These are phyloP conservation scores for Candida mattraensis DNA, from an alignment of 805 yeast genomes.

Conservation along the genomic window DNA sequence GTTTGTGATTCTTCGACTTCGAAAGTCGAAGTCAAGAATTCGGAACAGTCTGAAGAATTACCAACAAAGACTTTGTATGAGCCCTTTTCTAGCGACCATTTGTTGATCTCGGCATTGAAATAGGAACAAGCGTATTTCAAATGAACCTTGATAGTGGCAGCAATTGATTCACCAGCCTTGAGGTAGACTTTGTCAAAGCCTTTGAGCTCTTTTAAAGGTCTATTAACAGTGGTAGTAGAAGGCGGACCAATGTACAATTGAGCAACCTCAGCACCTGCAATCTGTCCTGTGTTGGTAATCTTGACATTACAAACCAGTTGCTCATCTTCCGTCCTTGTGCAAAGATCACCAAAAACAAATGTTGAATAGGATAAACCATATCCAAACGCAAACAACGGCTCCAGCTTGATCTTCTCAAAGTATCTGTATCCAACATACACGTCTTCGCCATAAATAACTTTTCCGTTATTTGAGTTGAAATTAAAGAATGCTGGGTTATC, in stretches of 20 bases:
- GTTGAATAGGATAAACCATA: conserved; percentile 60
- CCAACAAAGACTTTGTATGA: conserved; percentile 48
- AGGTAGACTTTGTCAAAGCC: conserved; percentile 53
- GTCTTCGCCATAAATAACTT: conserved; percentile 63
- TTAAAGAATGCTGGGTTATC: conserved; percentile 60
- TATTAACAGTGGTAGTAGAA: conserved; percentile 34
- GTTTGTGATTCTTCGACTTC: neutral
- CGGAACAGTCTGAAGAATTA: conserved; percentile 21
- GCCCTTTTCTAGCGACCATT: conserved; percentile 53
- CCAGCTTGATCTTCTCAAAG: conserved; percentile 51
- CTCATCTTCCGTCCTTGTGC: conserved; percentile 29
- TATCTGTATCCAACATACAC: conserved; percentile 62
- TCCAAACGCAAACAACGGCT: conserved; percentile 61
- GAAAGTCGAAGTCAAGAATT: neutral
- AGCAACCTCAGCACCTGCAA: conserved; percentile 53
- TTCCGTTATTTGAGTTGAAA: conserved; percentile 51
- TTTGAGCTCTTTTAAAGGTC: conserved; percentile 62
- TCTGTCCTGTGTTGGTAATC: conserved; percentile 48
- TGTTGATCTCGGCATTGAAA: conserved; percentile 46
- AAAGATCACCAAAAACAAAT: conserved; percentile 43
- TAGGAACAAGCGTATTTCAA: conserved; percentile 33
- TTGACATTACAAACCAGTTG: conserved; percentile 34
- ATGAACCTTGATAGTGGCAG: conserved; percentile 1
- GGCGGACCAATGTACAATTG: conserved; percentile 52
- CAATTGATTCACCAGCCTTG: conserved; percentile 45